These are phyloP conservation scores for Ceratobasidium papillatum DNA, from an alignment of 1,284 basidiomycete species.

Conservation along the genomic window DNA sequence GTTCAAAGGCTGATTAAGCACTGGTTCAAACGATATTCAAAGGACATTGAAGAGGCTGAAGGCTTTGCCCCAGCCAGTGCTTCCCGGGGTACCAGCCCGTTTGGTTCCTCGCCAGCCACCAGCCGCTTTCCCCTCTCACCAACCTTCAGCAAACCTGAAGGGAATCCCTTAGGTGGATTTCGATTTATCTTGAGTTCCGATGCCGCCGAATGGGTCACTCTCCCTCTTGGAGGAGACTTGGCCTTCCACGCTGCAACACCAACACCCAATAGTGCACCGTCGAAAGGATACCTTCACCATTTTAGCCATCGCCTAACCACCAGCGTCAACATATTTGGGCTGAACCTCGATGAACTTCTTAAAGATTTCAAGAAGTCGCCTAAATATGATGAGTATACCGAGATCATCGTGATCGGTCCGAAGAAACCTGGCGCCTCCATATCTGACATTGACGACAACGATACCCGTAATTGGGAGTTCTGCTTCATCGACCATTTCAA, in stretches of 20 bases:
- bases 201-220: neutral
- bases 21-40: neutral
- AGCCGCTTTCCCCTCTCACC: neutral
- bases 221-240: neutral
- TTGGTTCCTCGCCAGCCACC: neutral
- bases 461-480: neutral
- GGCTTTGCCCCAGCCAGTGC: neutral
- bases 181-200: neutral
- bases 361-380: neutral
- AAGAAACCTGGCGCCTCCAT: neutral
- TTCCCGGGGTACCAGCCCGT: neutral
- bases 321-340: neutral
- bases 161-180: neutral
- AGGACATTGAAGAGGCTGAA: neutral
- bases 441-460: neutral
- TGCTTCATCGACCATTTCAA: constrained; percentile 31
- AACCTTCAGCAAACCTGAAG: neutral
- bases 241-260: neutral
- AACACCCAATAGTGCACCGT: neutral
- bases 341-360: neutral
- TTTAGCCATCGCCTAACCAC: constrained; percentile 1
- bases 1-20: neutral
- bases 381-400: constrained; percentile 26
- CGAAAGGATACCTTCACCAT: constrained; percentile 11
- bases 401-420: constrained; percentile 11